These are phyloP conservation scores for Cystobasidium slooffiae DNA, from an alignment of 1,284 basidiomycete species.

Conservation along the genomic window DNA sequence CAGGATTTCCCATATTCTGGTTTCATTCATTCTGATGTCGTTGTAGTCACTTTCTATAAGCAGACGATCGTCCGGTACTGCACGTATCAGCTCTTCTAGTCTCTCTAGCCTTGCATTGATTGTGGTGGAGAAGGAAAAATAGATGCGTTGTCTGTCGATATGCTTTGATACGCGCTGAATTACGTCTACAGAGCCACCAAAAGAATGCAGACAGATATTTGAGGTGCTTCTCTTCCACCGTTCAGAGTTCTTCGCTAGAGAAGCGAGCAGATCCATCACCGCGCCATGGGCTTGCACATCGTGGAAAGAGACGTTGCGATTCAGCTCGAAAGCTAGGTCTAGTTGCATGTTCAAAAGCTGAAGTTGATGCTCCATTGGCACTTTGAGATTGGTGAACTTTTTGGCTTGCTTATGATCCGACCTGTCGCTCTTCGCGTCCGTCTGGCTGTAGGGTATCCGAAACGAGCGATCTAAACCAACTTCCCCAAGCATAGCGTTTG, in stretches of 20 bases:
- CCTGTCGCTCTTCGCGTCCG: constrained; percentile 32
- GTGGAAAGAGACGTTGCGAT: constrained; percentile 74
- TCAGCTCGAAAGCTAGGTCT: constrained; percentile 71
- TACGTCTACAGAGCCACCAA: constrained; percentile 70
- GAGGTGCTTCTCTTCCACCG: constrained; percentile 63
- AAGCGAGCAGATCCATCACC: constrained; percentile 66
- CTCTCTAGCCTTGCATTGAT: constrained; percentile 72
- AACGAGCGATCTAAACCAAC: constrained; percentile 77
- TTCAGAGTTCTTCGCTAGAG: constrained; percentile 59
- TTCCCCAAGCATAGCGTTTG: constrained; percentile 76
- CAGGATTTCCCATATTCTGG: constrained; percentile 42
- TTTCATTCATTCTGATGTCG: constrained; percentile 57
- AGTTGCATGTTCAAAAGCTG: constrained; percentile 74
- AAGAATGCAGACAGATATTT: constrained; percentile 77
- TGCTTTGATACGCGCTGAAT: constrained; percentile 64
- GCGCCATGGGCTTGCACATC: constrained; percentile 72
- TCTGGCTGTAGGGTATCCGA: constrained; percentile 64
- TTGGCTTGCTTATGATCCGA: constrained; percentile 44
- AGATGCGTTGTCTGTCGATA: constrained; percentile 33
- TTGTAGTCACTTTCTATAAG: constrained; percentile 78
- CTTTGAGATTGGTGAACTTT: constrained; percentile 68
- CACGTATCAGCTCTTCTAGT: constrained; percentile 65
- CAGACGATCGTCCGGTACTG: constrained; percentile 66
- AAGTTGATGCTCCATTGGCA: constrained; percentile 74
- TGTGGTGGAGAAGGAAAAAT: constrained; percentile 74